phyloP scores from a whole-genome alignment of 2,329 filamentous ascomycete genomes.

The Rutstroemia sp. region DNA sequence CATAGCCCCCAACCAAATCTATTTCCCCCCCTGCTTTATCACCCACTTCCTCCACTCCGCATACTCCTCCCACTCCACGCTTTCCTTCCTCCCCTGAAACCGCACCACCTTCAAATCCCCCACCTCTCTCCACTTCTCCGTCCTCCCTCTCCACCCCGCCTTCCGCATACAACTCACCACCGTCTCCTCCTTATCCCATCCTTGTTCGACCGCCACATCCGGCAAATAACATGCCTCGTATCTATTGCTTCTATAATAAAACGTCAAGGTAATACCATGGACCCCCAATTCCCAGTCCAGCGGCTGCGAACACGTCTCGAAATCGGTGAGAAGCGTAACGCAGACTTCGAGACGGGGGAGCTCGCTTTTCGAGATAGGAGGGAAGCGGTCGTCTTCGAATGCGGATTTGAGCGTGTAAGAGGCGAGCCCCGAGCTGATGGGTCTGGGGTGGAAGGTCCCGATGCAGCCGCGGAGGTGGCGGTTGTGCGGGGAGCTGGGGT shows the following conservation, averaged over 20 bases:
- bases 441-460: constrained; percentile 79
- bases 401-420: constrained; percentile 79
- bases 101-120: constrained; percentile 61
- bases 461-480: constrained; percentile 81
- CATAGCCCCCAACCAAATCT: too few species aligned
- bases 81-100: constrained; percentile 80
- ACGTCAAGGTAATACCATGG: constrained; percentile 83
- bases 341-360: constrained; percentile 53
- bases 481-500: constrained; percentile 26
- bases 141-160: constrained; percentile 75
- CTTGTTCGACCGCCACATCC: constrained; percentile 85
- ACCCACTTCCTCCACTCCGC: constrained; percentile 75
- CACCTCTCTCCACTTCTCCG: constrained; percentile 66
- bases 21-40: constrained; percentile 3
- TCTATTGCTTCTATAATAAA: constrained; percentile 63
- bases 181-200: constrained; percentile 91
- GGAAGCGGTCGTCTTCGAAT: constrained; percentile 56
- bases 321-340: constrained; percentile 79
- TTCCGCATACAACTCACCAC: constrained; percentile 87
- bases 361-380: constrained; percentile 45
- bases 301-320: constrained; percentile 65
- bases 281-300: constrained; percentile 82
- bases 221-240: constrained; percentile 88
- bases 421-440: constrained; percentile 64
- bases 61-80: constrained; percentile 65